Evolutionary conservation across 2,329 filamentous ascomycete genomes (phyloP).

Genomic region (Colletotrichum aenigma): DNA sequence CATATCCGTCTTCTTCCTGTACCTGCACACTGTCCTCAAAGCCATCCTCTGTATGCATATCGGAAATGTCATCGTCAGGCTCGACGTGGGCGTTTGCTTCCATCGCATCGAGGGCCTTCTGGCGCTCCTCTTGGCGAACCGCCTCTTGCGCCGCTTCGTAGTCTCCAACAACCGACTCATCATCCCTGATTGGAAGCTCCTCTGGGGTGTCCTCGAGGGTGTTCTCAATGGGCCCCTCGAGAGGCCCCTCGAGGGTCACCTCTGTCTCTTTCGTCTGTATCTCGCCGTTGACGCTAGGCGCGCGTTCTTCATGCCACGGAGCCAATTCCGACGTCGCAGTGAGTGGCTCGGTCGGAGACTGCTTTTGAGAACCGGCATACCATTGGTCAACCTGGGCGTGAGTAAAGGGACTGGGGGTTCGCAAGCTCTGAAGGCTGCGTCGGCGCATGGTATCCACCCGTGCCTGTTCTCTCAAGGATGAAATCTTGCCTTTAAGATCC

Average conservation of each 20-base stretch:
- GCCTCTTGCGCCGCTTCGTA: slow-evolving; percentile 30
- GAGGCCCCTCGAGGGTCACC: neutral
- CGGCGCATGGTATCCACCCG: slow-evolving; percentile 80
- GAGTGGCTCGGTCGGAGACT: slow-evolving; percentile 24
- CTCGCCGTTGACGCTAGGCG: slow-evolving; percentile 29
- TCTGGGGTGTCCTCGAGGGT: neutral
- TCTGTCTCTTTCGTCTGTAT: slow-evolving; percentile 16
- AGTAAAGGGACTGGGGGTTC: slow-evolving; percentile 80
- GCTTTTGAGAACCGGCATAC: slow-evolving; percentile 40
- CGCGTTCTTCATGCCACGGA: slow-evolving; percentile 35
- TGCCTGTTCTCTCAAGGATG: slow-evolving; percentile 77
- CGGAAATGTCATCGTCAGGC: slow-evolving; percentile 37
- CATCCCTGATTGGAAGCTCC: neutral
- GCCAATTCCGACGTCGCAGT: slow-evolving; percentile 19
- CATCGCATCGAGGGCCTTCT: slow-evolving; percentile 14
- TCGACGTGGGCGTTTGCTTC: neutral
- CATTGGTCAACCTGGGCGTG: slow-evolving; percentile 65
- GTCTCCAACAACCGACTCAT: slow-evolving; percentile 22
- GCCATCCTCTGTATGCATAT: slow-evolving; percentile 44
- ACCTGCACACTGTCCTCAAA: slow-evolving; percentile 38
- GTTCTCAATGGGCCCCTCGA: neutral
- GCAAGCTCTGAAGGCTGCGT: slow-evolving; percentile 75
- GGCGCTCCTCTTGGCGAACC: slow-evolving; percentile 26
- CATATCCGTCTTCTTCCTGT: slow-evolving; percentile 41
- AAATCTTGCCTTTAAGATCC: slow-evolving; percentile 84